Conservation (phyloP, 805 yeast genomes). For the Candida wancherniae region DNA sequence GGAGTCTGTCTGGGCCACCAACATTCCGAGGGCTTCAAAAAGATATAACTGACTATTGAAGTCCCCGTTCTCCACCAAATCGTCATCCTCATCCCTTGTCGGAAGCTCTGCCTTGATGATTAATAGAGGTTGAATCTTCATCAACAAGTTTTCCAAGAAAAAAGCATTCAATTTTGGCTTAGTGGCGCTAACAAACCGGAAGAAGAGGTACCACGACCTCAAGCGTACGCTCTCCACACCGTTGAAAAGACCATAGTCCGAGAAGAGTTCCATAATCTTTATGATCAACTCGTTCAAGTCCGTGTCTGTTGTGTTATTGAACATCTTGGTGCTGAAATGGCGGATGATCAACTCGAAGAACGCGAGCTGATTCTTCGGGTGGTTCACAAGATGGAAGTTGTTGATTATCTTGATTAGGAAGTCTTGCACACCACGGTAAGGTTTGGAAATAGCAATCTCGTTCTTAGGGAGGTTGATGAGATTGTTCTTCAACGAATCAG, state of each 20-base stretch:
- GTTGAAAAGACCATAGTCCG: slow-evolving; percentile 79
- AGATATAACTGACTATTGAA: slow-evolving; percentile 78
- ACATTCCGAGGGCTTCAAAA: slow-evolving; percentile 80
- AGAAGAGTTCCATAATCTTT: slow-evolving; percentile 70
- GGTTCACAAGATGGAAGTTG: slow-evolving; percentile 44
- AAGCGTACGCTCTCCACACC: slow-evolving; percentile 66
- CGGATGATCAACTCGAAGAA: slow-evolving; percentile 84
- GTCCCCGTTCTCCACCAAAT: slow-evolving; percentile 42
- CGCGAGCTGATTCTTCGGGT: slow-evolving; percentile 75
- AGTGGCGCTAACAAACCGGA: slow-evolving; percentile 73
- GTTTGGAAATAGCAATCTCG: slow-evolving; percentile 61
- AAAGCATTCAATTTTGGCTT: slow-evolving; percentile 55
- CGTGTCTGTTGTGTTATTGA: slow-evolving; percentile 23
- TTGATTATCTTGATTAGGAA: slow-evolving; percentile 52
- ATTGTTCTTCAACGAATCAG: slow-evolving; percentile 77
- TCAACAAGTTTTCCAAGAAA: slow-evolving; percentile 51
- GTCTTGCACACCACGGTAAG: slow-evolving; percentile 56
- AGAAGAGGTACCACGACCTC: slow-evolving; percentile 88
- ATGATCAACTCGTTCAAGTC: slow-evolving; percentile 46
- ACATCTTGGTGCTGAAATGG: slow-evolving; percentile 58
- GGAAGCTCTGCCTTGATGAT: slow-evolving; percentile 56
- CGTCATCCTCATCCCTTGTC: slow-evolving; percentile 52
- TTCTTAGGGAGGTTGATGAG: slow-evolving; percentile 65
- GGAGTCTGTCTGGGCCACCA: slow-evolving; percentile 45
- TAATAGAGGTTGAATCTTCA: slow-evolving; percentile 58